Base-by-base conservation (phyloP, 2,329 filamentous ascomycete genomes). In the Paecilomyces variotii region DNA sequence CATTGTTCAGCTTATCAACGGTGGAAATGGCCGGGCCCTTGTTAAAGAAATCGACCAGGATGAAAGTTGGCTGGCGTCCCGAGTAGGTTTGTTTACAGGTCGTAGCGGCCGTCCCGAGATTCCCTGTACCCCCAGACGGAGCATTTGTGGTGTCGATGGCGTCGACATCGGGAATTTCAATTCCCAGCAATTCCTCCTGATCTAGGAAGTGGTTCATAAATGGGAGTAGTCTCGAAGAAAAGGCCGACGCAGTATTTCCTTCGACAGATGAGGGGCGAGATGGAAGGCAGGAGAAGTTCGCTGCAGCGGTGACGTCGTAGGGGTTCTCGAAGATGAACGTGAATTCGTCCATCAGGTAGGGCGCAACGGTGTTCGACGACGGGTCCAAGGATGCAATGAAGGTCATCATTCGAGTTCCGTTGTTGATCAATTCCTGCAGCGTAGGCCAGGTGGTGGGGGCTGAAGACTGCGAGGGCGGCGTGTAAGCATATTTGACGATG, bases 131-230 rank as follows among this genome's bases (percentile, higher is more conserved):
- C 2, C 82, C 85, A 10, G 74, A 78, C 7, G 85, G 77, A 35
- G 81, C 84, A 71, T 93, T 93, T 49, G 88, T 90, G 9, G 78
- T 82, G 7, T 76, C 74, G 62, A 88, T 82, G 65, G 82, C 78
- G 62, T 76, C 79, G n/a, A 81, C 77, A 63, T 88, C 82, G 1
- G 88, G 87, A 49, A 84, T 76, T 62, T 83, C 74, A 65, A 90
- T 82, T 60, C 78, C 79, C 3, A 80, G 72, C 19, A 79, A 71
- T 25, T 85, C 69, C 4, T 69, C 74, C 59, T 80, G 76, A 76
- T 92, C 86, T 56, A 88, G 81, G 78, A 94, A 93, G 76, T 94
- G 90, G 78, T 94, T 94, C 77, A 90, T 81, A 9, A 94, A 78
- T 27, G 89, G 84, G 70, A 94, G 80, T 65, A 84, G 81, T 64